phyloP scores from a whole-genome alignment of 768 basidiomycete genomes.

The Tylopilus sp. region DNA sequence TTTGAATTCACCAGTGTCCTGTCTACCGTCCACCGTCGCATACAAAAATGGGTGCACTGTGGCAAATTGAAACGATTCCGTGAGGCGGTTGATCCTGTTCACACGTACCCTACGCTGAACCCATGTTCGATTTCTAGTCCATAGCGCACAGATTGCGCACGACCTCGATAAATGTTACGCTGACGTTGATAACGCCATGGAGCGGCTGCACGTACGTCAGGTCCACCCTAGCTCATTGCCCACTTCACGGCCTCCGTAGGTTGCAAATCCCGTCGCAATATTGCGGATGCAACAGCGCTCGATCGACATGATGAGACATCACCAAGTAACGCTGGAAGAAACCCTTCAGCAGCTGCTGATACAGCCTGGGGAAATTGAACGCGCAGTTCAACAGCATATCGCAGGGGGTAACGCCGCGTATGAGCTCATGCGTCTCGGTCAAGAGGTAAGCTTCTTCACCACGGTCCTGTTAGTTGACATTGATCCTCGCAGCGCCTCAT shows the following conservation, averaged over 20 bases:
- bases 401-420: constrained; percentile 41
- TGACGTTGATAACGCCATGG: constrained; percentile 42
- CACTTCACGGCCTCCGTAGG: constrained; percentile 10
- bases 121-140: constrained; percentile 31
- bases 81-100: constrained; percentile 21
- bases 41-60: constrained; percentile 39
- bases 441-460: constrained; percentile 35
- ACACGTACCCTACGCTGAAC: constrained; percentile 5
- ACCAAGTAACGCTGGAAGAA: constrained; percentile 36
- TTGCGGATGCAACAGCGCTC: constrained; percentile 30
- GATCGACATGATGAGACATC: constrained; percentile 21
- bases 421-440: constrained; percentile 51
- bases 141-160: constrained; percentile 43
- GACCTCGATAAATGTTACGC: constrained; percentile 41
- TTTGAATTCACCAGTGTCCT: constrained; percentile 38
- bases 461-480: neutral
- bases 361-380: constrained; percentile 34
- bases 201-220: constrained; percentile 39
- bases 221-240: neutral
- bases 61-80: constrained; percentile 38
- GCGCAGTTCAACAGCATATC: constrained; percentile 37
- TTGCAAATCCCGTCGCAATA: constrained; percentile 20
- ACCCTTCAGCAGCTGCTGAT: constrained; percentile 40
- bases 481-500: constrained; percentile 21
- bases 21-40: constrained; percentile 36